phyloP scores from a whole-genome alignment of 2,329 filamentous ascomycete genomes.

The Aspergillus pseudonomiae region DNA sequence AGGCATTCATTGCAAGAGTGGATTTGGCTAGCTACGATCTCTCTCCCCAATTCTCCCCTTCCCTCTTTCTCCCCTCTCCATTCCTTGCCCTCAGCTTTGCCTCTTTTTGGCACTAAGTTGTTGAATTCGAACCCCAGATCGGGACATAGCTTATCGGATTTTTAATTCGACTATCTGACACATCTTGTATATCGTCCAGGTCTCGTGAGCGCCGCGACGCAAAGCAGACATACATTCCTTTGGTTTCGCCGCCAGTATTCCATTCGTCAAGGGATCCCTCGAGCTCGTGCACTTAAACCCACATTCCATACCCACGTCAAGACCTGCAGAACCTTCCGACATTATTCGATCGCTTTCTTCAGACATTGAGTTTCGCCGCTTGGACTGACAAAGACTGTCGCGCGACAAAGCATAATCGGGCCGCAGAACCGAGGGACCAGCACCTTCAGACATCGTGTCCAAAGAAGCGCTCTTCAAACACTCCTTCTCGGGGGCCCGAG shows the following conservation, averaged over 20 bases:
- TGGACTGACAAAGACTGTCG: not conserved
- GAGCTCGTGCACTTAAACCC: slow-evolving; percentile 17
- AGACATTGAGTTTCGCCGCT: not conserved
- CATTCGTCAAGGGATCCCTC: slow-evolving; percentile 10
- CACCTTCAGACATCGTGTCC: slow-evolving; percentile 11
- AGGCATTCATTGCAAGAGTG: slow-evolving; percentile 21
- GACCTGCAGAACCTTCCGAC: not conserved
- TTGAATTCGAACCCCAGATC: slow-evolving; percentile 7
- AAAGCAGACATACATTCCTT: slow-evolving; percentile 21
- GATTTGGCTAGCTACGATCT: slow-evolving; percentile 41
- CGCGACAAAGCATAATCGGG: not conserved
- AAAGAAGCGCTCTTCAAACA: slow-evolving; percentile 8
- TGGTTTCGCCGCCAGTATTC: slow-evolving; percentile 12
- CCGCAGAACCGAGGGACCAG: not conserved
- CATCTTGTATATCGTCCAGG: slow-evolving; percentile 23
- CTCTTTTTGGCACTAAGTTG: slow-evolving; percentile 19
- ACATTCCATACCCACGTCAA: slow-evolving; percentile 32
- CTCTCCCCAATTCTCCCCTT: slow-evolving; percentile 22
- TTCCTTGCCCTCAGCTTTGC: slow-evolving; percentile 24
- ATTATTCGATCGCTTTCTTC: not conserved
- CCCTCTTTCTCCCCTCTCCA: slow-evolving; percentile 26
- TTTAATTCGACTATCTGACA: slow-evolving; percentile 26
- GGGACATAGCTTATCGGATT: slow-evolving; percentile 6
- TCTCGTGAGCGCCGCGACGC: slow-evolving; percentile 14
- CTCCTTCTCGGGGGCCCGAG: slow-evolving; percentile 47